Evolutionary conservation across 169 alveolate species (phyloP).

Genomic region (Plasmodium billcollinsi): DNA sequence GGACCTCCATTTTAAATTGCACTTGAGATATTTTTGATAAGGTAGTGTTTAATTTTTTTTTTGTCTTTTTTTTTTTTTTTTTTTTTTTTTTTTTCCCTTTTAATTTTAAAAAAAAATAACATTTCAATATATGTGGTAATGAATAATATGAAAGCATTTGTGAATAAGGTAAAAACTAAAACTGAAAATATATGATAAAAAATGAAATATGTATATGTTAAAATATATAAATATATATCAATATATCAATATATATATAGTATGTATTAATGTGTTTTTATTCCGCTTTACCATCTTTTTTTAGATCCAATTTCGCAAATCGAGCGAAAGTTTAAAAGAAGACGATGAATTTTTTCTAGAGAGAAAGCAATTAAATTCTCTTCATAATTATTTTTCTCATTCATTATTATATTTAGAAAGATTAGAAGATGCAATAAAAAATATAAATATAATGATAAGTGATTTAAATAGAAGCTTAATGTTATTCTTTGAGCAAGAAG

Average conservation of each 20-base stretch:
- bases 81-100: constrained; percentile 10
- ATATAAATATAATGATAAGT: constrained; percentile 75
- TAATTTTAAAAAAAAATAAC: constrained; percentile 8
- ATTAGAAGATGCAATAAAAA: constrained; percentile 64
- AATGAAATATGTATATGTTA: not conserved
- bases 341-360: constrained; percentile 65
- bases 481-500: constrained; percentile 73
- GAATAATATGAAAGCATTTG: constrained; percentile 75
- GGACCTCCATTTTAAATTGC: too few relatives aligned
- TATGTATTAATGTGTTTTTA: not conserved
- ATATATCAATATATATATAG: not conserved
- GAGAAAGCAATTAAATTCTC: constrained; percentile 51
- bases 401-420: constrained; percentile 70
- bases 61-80: constrained; percentile 6
- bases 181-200: not conserved
- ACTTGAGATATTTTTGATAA: not conserved
- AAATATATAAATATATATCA: not conserved
- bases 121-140: not conserved
- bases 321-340: constrained; percentile 36
- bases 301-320: constrained; percentile 48
- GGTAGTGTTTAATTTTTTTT: constrained; percentile 19
- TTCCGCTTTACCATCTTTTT: not conserved
- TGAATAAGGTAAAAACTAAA: constrained; percentile 54
- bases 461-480: constrained; percentile 68
- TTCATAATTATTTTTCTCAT: constrained; percentile 60